phyloP scores from a whole-genome alignment of 2,329 filamentous ascomycete species.

The Aspergillus arachidicola region DNA sequence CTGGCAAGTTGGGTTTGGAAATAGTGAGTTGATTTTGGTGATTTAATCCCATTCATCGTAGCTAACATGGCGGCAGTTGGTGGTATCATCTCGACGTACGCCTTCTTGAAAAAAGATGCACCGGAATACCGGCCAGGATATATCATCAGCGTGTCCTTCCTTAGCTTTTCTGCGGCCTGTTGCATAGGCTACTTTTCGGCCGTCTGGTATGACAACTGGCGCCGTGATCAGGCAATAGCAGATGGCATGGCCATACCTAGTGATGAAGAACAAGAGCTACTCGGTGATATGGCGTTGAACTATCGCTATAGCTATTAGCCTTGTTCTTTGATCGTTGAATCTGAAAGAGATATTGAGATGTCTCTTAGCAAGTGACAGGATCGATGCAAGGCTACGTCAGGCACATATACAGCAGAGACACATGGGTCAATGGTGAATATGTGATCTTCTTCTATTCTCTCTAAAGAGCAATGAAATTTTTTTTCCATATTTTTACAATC shows the following conservation, averaged over 20 bases:
- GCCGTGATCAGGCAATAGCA: slow-evolving; percentile 35
- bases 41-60: background rate
- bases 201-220: slow-evolving; percentile 43
- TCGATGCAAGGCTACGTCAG: background rate
- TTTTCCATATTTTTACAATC: background rate
- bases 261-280: slow-evolving; percentile 34
- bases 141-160: slow-evolving; percentile 74
- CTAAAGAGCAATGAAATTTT: background rate
- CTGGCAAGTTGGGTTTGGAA: slow-evolving; percentile 79
- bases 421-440: background rate
- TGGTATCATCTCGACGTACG: slow-evolving; percentile 75
- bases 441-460: background rate
- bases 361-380: background rate
- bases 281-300: slow-evolving; percentile 46
- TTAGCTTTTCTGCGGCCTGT: slow-evolving; percentile 64
- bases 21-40: slow-evolving; percentile 42
- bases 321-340: background rate
- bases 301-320: slow-evolving; percentile 44
- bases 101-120: slow-evolving; percentile 67
- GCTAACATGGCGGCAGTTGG: slow-evolving; percentile 53
- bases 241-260: slow-evolving; percentile 23
- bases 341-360: background rate
- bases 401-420: background rate
- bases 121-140: slow-evolving; percentile 74
- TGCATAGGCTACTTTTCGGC: slow-evolving; percentile 43